Conservation (phyloP, 129 eudicot species). For the Flaveria trinervia region DNA sequence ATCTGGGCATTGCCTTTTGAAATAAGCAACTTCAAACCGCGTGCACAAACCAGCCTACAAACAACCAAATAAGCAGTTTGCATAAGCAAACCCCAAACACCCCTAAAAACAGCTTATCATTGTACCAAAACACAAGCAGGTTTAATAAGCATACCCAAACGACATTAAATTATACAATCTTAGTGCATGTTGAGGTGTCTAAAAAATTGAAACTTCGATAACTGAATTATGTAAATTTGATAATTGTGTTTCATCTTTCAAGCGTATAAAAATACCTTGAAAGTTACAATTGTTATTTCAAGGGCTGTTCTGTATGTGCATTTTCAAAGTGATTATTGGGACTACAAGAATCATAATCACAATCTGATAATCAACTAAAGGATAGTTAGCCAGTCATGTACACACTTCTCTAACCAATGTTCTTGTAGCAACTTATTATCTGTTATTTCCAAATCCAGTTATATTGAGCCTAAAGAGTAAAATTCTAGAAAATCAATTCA, state of each 20-base stretch:
- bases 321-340: neutral
- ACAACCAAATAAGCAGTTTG: neutral
- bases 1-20: neutral
- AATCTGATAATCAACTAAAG: neutral
- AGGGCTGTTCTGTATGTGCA: neutral
- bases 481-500: conserved; percentile 3
- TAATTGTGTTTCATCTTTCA: no score
- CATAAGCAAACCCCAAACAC: neutral
- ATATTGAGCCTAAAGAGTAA: neutral
- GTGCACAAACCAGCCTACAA: neutral
- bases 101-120: neutral
- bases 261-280: neutral
- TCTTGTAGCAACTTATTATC: neutral
- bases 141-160: neutral
- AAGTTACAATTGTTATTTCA: neutral
- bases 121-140: neutral
- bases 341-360: neutral
- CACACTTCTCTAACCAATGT: neutral
- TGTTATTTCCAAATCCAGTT: neutral
- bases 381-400: neutral
- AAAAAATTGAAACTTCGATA: no score
- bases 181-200: no score
- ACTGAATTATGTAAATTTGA: neutral
- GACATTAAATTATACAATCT: no score
- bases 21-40: neutral